phyloP scores from a whole-genome alignment of 345 rosid genomes.

The Citrus hindsii region DNA sequence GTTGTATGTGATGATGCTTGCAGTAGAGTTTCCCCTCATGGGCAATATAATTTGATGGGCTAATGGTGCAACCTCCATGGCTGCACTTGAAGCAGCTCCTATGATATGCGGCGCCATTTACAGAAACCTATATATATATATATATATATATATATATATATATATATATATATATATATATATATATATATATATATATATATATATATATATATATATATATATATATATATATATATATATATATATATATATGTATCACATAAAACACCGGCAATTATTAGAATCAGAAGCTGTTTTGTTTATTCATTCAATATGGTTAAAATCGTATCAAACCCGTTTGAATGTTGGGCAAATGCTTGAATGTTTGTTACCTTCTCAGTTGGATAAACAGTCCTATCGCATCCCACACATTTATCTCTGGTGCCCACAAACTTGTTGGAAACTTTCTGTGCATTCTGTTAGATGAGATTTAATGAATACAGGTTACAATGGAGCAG shows the following conservation, averaged over 20 bases:
- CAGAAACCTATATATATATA: conserved; percentile 36
- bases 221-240: conserved; percentile 2
- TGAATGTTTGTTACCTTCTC: conserved; percentile 41
- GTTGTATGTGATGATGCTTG: conserved; percentile 68
- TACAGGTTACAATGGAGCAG: not conserved
- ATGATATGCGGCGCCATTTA: conserved; percentile 53
- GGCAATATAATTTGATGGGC: conserved; percentile 64
- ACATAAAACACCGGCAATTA: too few relatives aligned
- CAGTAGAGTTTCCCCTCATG: conserved; percentile 65
- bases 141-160: not conserved
- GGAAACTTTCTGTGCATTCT: conserved; percentile 44
- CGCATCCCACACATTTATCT: conserved; percentile 51
- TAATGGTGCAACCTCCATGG: conserved; percentile 60
- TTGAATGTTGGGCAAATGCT: not conserved
- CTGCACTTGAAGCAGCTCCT: conserved; percentile 59
- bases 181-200: conserved; percentile 11
- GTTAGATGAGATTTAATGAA: not conserved
- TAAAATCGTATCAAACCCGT: not conserved
- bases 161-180: conserved; percentile 11
- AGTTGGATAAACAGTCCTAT: conserved; percentile 50
- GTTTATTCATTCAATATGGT: not conserved
- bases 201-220: conserved; percentile 11
- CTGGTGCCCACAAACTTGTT: conserved; percentile 51
- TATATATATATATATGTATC: not conserved
- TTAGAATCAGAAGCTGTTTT: not conserved